phyloP scores from a whole-genome alignment of 441 rosid genomes.

The Gossypium aridum region DNA sequence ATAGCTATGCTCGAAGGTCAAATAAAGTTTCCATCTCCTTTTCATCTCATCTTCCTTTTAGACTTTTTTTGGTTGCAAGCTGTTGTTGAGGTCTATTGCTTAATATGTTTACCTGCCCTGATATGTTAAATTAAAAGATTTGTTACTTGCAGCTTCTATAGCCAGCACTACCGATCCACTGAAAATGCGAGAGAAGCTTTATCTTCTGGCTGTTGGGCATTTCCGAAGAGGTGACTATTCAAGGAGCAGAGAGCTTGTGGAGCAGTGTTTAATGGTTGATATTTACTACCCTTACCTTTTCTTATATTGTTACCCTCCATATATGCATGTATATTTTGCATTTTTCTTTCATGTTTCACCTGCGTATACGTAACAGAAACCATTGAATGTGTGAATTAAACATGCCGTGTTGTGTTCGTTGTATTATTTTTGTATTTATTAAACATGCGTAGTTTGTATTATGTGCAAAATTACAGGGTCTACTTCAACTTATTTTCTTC shows the following conservation, averaged over 20 bases:
- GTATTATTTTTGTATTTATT: not conserved
- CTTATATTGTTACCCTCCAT: not conserved
- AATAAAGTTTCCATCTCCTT: not conserved
- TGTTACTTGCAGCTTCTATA: constrained; percentile 38
- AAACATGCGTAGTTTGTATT: not conserved
- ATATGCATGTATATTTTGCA: not conserved
- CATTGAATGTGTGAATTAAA: not conserved
- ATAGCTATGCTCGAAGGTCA: constrained; percentile 67
- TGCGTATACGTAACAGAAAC: not conserved
- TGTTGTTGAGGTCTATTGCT: not conserved
- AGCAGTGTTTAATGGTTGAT: constrained; percentile 48
- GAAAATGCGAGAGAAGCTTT: constrained; percentile 59
- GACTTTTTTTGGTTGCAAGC: not conserved
- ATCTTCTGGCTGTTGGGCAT: constrained; percentile 67
- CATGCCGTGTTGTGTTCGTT: not conserved
- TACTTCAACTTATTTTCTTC: not conserved
- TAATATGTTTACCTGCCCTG: not conserved
- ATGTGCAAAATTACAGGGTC: not conserved
- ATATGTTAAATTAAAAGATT: not conserved
- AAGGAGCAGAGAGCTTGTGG: constrained; percentile 60
- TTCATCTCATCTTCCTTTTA: not conserved
- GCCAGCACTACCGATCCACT: constrained; percentile 36
- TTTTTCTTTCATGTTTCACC: not conserved
- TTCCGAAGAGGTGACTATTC: constrained; percentile 52
- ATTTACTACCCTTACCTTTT: not conserved